These are phyloP conservation scores for Coemansia sp. DNA, from an alignment of 192 early-diverging fungal genomes.

Conservation along the genomic window DNA sequence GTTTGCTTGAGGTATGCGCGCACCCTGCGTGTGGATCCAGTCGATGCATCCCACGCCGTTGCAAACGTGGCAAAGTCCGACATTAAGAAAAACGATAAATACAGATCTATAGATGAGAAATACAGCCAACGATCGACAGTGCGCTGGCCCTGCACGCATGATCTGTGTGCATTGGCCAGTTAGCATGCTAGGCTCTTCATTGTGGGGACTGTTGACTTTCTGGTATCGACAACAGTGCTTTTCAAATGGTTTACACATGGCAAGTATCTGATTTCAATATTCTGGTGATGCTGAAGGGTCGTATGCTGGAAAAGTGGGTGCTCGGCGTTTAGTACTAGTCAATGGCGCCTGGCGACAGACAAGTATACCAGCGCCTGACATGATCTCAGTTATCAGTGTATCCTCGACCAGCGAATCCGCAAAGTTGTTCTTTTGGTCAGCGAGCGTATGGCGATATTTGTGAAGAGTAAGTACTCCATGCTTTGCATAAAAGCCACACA, in stretches of 20 bases:
- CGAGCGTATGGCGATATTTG: not conserved
- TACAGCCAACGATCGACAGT: not conserved
- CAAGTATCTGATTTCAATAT: not conserved
- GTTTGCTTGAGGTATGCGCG: conserved; percentile 30
- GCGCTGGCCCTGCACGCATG: too few relatives aligned
- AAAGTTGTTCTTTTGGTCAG: not conserved
- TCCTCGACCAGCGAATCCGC: not conserved
- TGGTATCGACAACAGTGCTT: not conserved
- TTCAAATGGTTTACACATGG: not conserved
- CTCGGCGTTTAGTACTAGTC: not conserved
- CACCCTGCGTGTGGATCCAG: not conserved
- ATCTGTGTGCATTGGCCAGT: not conserved
- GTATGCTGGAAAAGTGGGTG: not conserved
- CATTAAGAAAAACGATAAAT: conserved; percentile 16
- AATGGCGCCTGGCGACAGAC: not conserved
- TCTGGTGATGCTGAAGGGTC: not conserved
- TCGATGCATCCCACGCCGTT: conserved; percentile 30
- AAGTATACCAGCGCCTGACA: not conserved
- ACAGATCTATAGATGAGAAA: not conserved
- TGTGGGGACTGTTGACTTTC: not conserved
- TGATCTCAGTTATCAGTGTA: not conserved
- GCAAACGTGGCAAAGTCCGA: conserved; percentile 12
- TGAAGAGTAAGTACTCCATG: not conserved
- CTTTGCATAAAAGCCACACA: not conserved
- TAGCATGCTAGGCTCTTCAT: not conserved